Evolutionary conservation across 768 basidiomycete species (phyloP).

Genomic region (Gautieria morchelliformis): DNA sequence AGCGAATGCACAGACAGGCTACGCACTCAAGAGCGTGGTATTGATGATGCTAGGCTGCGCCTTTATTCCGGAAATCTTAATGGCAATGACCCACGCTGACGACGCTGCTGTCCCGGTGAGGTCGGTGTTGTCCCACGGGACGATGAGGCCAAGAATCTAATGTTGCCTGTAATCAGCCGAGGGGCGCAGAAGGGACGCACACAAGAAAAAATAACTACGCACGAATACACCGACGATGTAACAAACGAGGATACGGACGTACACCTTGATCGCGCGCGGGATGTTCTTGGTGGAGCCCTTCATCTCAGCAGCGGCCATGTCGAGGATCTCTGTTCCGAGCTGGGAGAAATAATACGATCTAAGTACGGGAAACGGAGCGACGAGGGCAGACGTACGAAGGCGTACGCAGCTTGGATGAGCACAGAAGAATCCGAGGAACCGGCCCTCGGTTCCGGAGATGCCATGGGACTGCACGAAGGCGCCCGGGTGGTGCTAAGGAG

Average conservation of each 20-base stretch:
- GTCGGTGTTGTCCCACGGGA: slow-evolving; percentile 22
- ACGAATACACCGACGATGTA: slow-evolving; percentile 19
- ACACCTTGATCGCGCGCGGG: slow-evolving; percentile 33
- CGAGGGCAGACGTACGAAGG: not conserved
- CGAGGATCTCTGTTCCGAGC: slow-evolving; percentile 37
- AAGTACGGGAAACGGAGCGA: not conserved
- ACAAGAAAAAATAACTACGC: not conserved
- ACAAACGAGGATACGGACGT: slow-evolving; percentile 29
- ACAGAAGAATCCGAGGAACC: slow-evolving; percentile 34
- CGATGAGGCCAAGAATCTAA: slow-evolving; percentile 31
- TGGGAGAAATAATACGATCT: slow-evolving; percentile 27
- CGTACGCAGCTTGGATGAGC: slow-evolving; percentile 23
- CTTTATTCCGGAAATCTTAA: slow-evolving; percentile 30
- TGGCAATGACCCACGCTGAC: slow-evolving; percentile 34
- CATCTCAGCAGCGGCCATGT: slow-evolving; percentile 33
- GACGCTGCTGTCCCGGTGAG: slow-evolving; percentile 21
- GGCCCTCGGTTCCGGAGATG: slow-evolving; percentile 29
- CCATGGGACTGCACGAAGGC: slow-evolving; percentile 25
- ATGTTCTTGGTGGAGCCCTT: slow-evolving; percentile 33
- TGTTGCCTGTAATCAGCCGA: no score
- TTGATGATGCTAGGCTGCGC: slow-evolving; percentile 49
- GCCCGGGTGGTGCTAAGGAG: slow-evolving; percentile 24
- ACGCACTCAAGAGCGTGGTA: slow-evolving; percentile 46
- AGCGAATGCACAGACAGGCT: not conserved
- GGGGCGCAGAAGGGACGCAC: no score